Base-by-base conservation (phyloP, 257 asterid genomes). In the Penstemon barbatus region DNA sequence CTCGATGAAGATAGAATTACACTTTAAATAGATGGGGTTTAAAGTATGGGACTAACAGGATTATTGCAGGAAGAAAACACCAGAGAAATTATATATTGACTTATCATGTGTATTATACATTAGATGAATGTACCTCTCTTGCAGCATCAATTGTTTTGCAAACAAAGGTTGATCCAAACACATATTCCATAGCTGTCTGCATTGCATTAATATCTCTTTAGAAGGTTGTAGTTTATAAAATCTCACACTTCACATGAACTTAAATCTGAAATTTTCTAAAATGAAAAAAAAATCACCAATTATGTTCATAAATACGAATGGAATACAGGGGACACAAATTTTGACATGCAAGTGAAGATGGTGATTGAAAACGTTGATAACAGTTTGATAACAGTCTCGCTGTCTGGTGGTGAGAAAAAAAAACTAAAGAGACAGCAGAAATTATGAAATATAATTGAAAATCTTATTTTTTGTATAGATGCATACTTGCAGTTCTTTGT, bases 101-200 rank as follows among this genome's bases (percentile, higher is more conserved):
- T 15, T 19, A 3, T 66, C 53, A 53, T 15, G 1, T 25, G 37
- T 36, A 66, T 51, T 7, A 33, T 40, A 8, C 52, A 54, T 63
- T 46, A 55, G 39, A 48, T 48, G 19, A 73, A 61, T 74, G 68
- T 84, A 90, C 99, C 97, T 89, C 93, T 74, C 73, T 80, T 51
- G 97, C 99, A 57, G 87, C 92, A 77, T 89, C 93, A 59, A 25
- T 71, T 54, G 97, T 89, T 81, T 83, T 91, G 89, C 99, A 94
- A 74, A 94, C 92, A 82, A 94, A 94, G 52, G 95, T 94, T 68
- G 99, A 87, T 69, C 99, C 99, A 78, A 94, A 91, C 62, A 91
- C 95, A 54, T 83, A 91, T 72, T 89, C 99, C 96, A 94, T 94
- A 51, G 97, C 97, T 75, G 75, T 80, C 97, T 94, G 97, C 89